Conservation (phyloP, 345 rosid species). For the Aquilaria yunnanensis region DNA sequence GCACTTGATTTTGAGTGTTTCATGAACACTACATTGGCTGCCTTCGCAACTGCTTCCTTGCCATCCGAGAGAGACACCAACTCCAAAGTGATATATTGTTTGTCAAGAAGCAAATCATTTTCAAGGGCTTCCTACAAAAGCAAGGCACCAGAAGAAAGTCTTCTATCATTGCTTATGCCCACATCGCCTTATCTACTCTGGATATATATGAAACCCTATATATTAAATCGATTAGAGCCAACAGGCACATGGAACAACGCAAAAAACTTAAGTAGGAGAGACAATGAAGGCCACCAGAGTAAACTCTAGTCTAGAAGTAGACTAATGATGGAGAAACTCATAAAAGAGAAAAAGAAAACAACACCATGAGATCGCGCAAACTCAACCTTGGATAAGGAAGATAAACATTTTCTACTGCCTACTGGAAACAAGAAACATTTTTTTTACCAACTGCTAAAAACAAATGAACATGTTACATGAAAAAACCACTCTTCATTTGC, state of each 20-base stretch:
- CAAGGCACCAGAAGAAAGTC: background rate
- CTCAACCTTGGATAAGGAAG: too few species aligned
- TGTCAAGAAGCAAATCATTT: slow-evolving; percentile 18
- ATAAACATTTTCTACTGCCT: too few species aligned
- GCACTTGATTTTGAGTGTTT: slow-evolving; percentile 35
- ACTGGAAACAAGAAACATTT: too few species aligned
- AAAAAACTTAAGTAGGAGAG: background rate
- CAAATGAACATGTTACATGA: too few species aligned
- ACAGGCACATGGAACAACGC: background rate
- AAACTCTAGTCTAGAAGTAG: background rate
- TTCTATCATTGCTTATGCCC: slow-evolving; percentile 3
- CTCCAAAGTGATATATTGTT: slow-evolving; percentile 43
- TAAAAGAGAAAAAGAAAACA: background rate
- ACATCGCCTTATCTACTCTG: background rate
- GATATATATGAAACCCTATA: too few species aligned
- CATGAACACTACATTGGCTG: slow-evolving; percentile 67
- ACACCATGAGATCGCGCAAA: background rate
- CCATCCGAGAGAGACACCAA: slow-evolving; percentile 69
- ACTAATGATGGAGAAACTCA: background rate
- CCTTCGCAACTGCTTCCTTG: slow-evolving; percentile 79
- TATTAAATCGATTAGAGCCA: background rate
- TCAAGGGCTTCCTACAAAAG: slow-evolving; percentile 39
- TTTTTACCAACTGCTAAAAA: too few species aligned
- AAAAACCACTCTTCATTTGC: too few species aligned
- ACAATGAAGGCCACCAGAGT: too few species aligned